These are phyloP conservation scores for Pleoardoris graminearum DNA, from an alignment of 2,329 filamentous ascomycete genomes.

Conservation along the genomic window DNA sequence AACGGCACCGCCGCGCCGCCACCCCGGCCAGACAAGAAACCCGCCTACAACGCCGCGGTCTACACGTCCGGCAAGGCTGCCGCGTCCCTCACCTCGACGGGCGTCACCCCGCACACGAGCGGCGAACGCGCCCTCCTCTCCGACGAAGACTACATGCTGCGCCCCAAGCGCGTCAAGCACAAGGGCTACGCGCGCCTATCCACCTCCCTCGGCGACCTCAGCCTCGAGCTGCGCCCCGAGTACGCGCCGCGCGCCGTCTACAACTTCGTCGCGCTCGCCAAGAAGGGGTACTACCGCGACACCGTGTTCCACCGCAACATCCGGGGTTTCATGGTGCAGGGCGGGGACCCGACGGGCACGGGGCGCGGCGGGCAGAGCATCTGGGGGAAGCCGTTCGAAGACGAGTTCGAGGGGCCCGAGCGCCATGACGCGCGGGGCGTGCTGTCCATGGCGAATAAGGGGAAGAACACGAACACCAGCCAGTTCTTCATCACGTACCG, in stretches of 20 bases:
- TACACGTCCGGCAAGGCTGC: conserved; percentile 91
- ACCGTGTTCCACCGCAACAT: conserved; percentile 93
- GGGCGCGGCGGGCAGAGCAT: conserved; percentile 87
- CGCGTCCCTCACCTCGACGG: conserved; percentile 93
- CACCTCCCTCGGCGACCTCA: conserved; percentile 83
- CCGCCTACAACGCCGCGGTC: conserved; percentile 75
- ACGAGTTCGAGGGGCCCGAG: conserved; percentile 88
- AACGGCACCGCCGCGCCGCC: conserved; percentile 38
- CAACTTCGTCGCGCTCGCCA: conserved; percentile 89
- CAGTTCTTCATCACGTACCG: conserved; percentile 96
- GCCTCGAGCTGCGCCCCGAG: conserved; percentile 87
- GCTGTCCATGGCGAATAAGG: conserved; percentile 96
- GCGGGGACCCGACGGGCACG: conserved; percentile 90
- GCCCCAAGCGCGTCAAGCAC: conserved; percentile 82
- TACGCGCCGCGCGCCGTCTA: conserved; percentile 91
- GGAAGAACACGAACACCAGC: conserved; percentile 93
- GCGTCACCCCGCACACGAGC: conserved; percentile 88
- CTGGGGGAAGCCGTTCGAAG: conserved; percentile 92
- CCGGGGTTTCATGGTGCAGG: conserved; percentile 96
- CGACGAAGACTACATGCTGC: conserved; percentile 96
- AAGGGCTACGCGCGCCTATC: conserved; percentile 91
- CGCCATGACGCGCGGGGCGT: conserved; percentile 82
- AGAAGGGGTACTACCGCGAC: conserved; percentile 86
- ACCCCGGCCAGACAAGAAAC: conserved; percentile 29
- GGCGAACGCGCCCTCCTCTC: conserved; percentile 82